Evolutionary conservation across 192 early-diverging fungal species (phyloP), one percentile per base, ranked within the genome.

Genomic region (Dimargaris cristalligena): DNA sequence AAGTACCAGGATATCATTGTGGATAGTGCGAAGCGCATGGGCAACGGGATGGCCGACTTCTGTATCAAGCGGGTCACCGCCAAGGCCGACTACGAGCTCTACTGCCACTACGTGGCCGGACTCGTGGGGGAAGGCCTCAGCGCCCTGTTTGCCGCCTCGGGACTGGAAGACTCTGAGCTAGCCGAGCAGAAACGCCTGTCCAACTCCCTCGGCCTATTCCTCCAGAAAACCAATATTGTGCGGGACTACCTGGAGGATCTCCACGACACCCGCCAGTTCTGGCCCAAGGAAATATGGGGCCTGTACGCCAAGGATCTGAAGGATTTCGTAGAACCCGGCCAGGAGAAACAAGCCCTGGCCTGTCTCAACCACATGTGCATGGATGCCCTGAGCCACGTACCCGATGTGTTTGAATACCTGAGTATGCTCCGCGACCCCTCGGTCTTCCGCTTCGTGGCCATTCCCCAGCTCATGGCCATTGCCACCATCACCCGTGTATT

Each of bases 391-490:
- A 63, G 75, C 65, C 84, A 89, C 55, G 85, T 94, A 3, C 88
- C 91, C 34, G 81, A 87, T 58, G 86, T 86, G 56, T 73, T 99
- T 29, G 85, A 82, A 45, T 99, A 97, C 67, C 73, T 99, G 69
- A 69, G 68, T 46, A 64, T 74, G 50, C 74, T 99, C 52, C 64
- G 74, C 50, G 85, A 97, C 59, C 83, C 79, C 26, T 80, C 82
- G 1, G 81, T 92, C 44, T 91, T 97, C 69, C 84, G 81, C 62
- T 97, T 97, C 67, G 90, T 88, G 64, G 96, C 96, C 16, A 99
- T 99, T 59, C 96, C 96, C n/a, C 94, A 99, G 77, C 85, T 95
- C 20, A 97, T 97, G 96, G 96, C 96, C 14, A 89, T 99, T 64
- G 85, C 96, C 29, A 88, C 93, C 1, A 68, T 99, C 22, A 74